Evolutionary conservation across 768 basidiomycete genomes (phyloP).

Genomic region (Clitopilus hobsonii): DNA sequence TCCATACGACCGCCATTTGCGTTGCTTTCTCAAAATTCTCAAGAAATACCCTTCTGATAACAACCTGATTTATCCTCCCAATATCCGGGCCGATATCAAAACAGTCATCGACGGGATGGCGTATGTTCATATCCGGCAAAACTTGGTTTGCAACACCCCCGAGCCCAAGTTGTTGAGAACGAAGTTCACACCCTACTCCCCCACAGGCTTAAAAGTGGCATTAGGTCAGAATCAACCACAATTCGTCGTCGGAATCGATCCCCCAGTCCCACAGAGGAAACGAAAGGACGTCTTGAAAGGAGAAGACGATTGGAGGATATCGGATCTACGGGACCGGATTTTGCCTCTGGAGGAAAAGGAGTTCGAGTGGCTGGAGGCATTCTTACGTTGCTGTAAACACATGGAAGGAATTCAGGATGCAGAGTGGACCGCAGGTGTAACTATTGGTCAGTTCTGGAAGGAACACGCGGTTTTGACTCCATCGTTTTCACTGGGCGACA

Average conservation of each 20-base stretch:
- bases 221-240: constrained; percentile 4
- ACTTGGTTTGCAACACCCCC: neutral
- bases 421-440: constrained; percentile 14
- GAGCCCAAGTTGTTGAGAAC: constrained; percentile 7
- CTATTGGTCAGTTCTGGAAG: constrained; percentile 19
- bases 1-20: constrained; percentile 19
- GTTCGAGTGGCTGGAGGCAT: constrained; percentile 21
- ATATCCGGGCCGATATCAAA: constrained; percentile 9
- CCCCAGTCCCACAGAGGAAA: neutral
- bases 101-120: constrained; percentile 12
- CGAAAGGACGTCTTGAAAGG: constrained; percentile 1
- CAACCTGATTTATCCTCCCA: constrained; percentile 1
- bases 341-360: constrained; percentile 14
- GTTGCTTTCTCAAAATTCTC: constrained; percentile 18
- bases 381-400: constrained; percentile 16
- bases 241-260: constrained; percentile 7
- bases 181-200: constrained; percentile 10
- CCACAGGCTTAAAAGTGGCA: constrained; percentile 2
- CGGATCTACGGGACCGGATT: neutral
- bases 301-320: neutral
- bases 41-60: constrained; percentile 10
- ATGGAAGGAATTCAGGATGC: constrained; percentile 16
- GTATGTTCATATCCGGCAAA: neutral
- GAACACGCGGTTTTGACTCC: neutral
- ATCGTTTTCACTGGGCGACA: neutral